Percentiles rank a stretch among this genome's conserved stretches.
Conservation (phyloP, 2,329 filamentous ascomycete species). For the Pestalotiopsis sp. region DNA sequence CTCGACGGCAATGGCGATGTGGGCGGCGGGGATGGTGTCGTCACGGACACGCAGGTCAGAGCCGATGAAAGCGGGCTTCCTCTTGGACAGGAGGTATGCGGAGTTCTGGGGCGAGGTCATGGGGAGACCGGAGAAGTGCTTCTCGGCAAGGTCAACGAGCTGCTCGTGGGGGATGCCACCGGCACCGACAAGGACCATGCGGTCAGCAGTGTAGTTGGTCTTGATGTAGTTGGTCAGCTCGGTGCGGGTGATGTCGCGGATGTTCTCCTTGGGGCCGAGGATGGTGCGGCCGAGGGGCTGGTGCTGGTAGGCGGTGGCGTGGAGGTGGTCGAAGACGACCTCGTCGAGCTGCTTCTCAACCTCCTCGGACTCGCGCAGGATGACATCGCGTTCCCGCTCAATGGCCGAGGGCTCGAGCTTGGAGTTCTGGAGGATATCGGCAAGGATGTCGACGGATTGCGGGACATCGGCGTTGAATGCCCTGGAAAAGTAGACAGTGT, state of each 20-base stretch:
- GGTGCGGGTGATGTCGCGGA: conserved; percentile 88
- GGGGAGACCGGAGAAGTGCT: conserved; percentile 86
- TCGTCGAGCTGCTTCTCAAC: conserved; percentile 99
- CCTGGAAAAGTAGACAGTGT: conserved; percentile 99
- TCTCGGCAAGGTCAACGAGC: conserved; percentile 93
- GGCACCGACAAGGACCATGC: conserved; percentile 97
- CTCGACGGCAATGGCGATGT: conserved; percentile 98
- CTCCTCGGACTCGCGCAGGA: conserved; percentile 97
- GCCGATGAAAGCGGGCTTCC: conserved; percentile 91
- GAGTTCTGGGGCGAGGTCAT: conserved; percentile 73
- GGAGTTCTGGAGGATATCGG: conserved; percentile 99
- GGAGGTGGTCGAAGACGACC: conserved; percentile 98
- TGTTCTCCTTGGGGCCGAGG: conserved; percentile 97
- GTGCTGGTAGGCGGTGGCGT: conserved; percentile 95
- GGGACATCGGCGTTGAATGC: conserved; percentile 98
- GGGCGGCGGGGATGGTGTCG: conserved; percentile 92
- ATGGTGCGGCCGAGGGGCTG: conserved; percentile 98
- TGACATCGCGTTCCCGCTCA: conserved; percentile 97
- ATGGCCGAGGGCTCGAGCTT: conserved; percentile 93
- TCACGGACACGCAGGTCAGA: conserved; percentile 95
- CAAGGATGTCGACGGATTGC: conserved; percentile 94
- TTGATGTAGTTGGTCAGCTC: conserved; percentile 97
- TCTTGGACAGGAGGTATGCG: conserved; percentile 78
- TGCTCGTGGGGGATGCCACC: conserved; percentile 93
- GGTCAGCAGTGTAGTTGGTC: conserved; percentile 99